Evolutionary conservation across 2,329 filamentous ascomycete genomes (phyloP).

Genomic region (Drechmeria coniospora): DNA sequence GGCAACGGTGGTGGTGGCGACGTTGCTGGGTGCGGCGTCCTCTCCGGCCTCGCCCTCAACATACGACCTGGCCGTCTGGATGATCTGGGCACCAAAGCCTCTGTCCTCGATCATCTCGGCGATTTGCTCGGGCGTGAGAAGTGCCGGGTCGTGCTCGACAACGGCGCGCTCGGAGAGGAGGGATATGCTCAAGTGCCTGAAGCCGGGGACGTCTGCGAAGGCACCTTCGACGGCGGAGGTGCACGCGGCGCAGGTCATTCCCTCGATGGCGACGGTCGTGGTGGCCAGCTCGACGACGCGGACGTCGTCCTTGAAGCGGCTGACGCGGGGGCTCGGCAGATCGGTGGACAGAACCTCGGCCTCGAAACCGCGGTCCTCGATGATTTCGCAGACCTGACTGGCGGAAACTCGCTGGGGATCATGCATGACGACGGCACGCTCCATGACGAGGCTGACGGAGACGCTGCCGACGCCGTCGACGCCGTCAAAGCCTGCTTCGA

Average conservation of each 20-base stretch:
- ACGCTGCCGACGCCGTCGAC: constrained; percentile 72
- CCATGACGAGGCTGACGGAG: constrained; percentile 87
- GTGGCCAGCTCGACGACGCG: constrained; percentile 32
- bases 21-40: constrained; percentile 17
- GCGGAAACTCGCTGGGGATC: constrained; percentile 60
- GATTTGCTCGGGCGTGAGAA: constrained; percentile 37
- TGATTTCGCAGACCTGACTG: constrained; percentile 65
- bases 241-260: constrained; percentile 86
- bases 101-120: constrained; percentile 50
- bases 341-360: constrained; percentile 78
- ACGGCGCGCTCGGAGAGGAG: constrained; percentile 74
- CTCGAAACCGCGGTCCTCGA: constrained; percentile 86
- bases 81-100: constrained; percentile 65
- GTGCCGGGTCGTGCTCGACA: constrained; percentile 56
- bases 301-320: constrained; percentile 19
- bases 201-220: constrained; percentile 58
- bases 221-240: constrained; percentile 73
- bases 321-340: constrained; percentile 38
- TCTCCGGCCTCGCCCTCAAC: constrained; percentile 9
- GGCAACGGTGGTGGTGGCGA: constrained; percentile 66
- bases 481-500: constrained; percentile 78
- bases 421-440: constrained; percentile 87
- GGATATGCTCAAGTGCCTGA: constrained; percentile 68
- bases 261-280: constrained; percentile 65
- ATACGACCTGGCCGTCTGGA: constrained; percentile 49